Base-by-base conservation (phyloP, 2,329 filamentous ascomycete genomes). In the Thelonectria rubi region DNA sequence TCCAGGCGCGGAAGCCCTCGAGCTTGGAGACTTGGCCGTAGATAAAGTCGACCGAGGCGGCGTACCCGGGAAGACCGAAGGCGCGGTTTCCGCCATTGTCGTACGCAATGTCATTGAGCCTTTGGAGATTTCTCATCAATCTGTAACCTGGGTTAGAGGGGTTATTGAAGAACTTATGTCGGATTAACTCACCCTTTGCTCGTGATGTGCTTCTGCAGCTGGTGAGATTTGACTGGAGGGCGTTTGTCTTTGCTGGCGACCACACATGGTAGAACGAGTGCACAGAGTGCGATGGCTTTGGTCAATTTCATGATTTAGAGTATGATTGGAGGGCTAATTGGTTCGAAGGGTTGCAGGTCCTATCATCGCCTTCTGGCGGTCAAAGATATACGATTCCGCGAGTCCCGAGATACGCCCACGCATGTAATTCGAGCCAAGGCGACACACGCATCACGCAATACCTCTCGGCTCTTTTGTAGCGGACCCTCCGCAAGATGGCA, bases 21-120 rank as follows among this genome's bases (percentile, higher is more conserved):
- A 73, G 64, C 8, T 67, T 70, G 2, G 68, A 73, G 11, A 73
- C 55, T n/a, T 73, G 69, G 20, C 59, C 57, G 50, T 69, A 73
- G 37, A 75, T 72, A 34, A 59, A 75, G 40, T 78, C 76, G 0
- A 71, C 67, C 1, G 76, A 78, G 32, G 75, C 82, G 9, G 51
- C 65, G n/a, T 75, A 75, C 17, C 73, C 73, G 1, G 73, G 72
- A 15, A 72, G 63, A 7, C 73, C 73, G 4, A 75, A 75, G 2
- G 73, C 73, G 6, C 73, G 69, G 45, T 75, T 75, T 8, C 73
- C 73, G 15, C 72, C 73, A 17, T 75, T 75, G 30, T 63, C 71
- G 20, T 70, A 72, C 5, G 73, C 73, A n/a, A 75, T 74, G 14
- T 71, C 71, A 20, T 69, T 72, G 18, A 75, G 71, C 2, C 64